A percentile compares a stretch with the other conserved stretches of the same genome.
These are phyloP conservation scores for Wickerhamiella qilinensis DNA, from an alignment of 805 yeast species.

Conservation along the genomic window DNA sequence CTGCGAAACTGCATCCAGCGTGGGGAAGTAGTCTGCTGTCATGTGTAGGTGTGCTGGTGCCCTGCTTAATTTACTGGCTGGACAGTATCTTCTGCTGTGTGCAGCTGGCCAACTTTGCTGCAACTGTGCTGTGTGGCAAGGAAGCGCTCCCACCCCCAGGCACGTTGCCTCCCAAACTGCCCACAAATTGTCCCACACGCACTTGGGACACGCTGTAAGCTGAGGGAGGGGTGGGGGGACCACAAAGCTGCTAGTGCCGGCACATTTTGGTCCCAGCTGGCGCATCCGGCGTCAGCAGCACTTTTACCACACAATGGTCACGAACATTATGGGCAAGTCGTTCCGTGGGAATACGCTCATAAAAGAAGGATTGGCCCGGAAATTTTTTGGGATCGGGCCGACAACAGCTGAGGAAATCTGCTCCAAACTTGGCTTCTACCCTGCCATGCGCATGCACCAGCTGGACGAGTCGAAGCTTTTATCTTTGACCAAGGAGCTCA, in stretches of 20 bases:
- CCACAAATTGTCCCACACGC: too few species aligned
- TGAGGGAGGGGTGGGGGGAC: too few species aligned
- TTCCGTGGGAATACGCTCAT: constrained; percentile 22
- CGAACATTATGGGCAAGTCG: constrained; percentile 24
- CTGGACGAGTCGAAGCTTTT: constrained; percentile 74
- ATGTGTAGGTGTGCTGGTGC: too few species aligned
- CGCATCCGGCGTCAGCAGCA: too few species aligned
- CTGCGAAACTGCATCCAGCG: constrained; percentile 11
- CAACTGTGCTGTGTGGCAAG: too few species aligned
- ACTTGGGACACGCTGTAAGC: too few species aligned
- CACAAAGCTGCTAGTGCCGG: too few species aligned
- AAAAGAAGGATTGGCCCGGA: constrained; percentile 51
- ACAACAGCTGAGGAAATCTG: constrained; percentile 59
- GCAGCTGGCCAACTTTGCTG: too few species aligned
- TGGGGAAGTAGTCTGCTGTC: constrained; percentile 9
- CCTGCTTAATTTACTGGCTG: not conserved
- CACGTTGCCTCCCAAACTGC: too few species aligned
- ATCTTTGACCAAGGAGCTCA: constrained; percentile 73
- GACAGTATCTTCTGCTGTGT: not conserved
- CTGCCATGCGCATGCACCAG: constrained; percentile 88
- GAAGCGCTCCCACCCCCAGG: too few species aligned
- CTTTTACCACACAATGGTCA: constrained; percentile 18
- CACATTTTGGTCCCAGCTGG: too few species aligned
- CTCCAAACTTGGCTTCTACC: constrained; percentile 80
- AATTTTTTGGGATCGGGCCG: constrained; percentile 77